Evolutionary conservation across 2,329 filamentous ascomycete genomes (phyloP), one percentile per base, ranked within the genome.

Genomic region (Oidium heveae): DNA sequence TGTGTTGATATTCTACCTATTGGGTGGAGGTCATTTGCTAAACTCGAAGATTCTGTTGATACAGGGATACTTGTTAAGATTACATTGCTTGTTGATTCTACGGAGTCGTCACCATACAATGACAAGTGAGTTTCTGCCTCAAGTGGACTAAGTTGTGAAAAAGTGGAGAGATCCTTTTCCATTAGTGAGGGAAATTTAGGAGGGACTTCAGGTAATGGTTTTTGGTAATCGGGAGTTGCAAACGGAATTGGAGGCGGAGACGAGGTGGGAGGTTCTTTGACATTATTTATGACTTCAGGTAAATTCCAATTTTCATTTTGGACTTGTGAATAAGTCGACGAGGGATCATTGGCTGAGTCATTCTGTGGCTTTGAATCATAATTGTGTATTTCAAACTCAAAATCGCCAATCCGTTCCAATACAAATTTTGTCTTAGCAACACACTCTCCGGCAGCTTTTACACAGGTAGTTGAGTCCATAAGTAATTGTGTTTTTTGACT

Each of bases 391-490:
- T 83, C 78, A 60, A 88, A 79, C 66, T 94, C 87, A 59, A 94
- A 94, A 66, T 94, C 88, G 20, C 88, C 87, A 58, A 91, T 86
- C 57, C 83, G 76, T 67, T 94, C 87, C 56, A 98, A 82, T 47
- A 93, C 79, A 64, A 78, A 74, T 62, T 86, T 86, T 12, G 88
- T 83, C 68, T 88, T 89, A 7, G 84, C 81, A 20, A 94, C 84
- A 66, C 89, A 95, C 61, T 94, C 87, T 43, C 89, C 89, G 47
- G 88, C 87, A 22, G 86, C 84, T 60, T 86, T 82, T 28, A 98
- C 88, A 64, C 88, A 95, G 57, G 78, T 80, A 7, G 87, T 94
- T 9, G 87, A 87, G 20, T 86, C 85, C 57, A 76, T 73, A 34
- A 91, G 75, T 43, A 94, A 73, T 32, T 80, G 74, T 59, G 77